phyloP scores from a whole-genome alignment of 768 basidiomycete species.

The Gloeopeniophorella convolvens region DNA sequence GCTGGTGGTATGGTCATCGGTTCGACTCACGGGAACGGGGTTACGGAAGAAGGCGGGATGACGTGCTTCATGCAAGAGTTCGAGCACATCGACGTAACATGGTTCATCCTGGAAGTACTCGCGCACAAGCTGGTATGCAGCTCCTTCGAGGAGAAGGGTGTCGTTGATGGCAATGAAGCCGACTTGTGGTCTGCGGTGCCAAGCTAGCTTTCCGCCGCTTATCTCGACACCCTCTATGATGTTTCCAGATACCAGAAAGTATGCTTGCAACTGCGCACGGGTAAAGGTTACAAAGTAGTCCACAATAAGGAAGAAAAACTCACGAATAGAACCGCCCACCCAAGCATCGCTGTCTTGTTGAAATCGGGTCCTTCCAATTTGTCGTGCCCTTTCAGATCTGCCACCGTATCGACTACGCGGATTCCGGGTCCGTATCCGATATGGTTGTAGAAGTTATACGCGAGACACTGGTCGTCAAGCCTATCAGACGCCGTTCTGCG shows the following conservation, averaged over 20 bases:
- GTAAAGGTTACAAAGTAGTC: neutral
- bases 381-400: slow-evolving; percentile 73
- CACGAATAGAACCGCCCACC: slow-evolving; percentile 94
- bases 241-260: slow-evolving; percentile 93
- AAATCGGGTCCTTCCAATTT: slow-evolving; percentile 79
- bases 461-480: slow-evolving; percentile 51
- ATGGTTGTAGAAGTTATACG: slow-evolving; percentile 90
- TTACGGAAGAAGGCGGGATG: slow-evolving; percentile 11
- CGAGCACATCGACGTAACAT: slow-evolving; percentile 86
- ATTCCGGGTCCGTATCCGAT: slow-evolving; percentile 95
- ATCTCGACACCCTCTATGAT: slow-evolving; percentile 95
- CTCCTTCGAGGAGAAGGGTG: slow-evolving; percentile 88
- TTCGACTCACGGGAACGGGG: slow-evolving; percentile 1
- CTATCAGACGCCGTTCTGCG: slow-evolving; percentile 7
- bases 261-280: slow-evolving; percentile 76
- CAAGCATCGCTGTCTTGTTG: slow-evolving; percentile 77
- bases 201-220: slow-evolving; percentile 89
- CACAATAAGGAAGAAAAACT: slow-evolving; percentile 27
- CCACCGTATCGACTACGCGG: slow-evolving; percentile 87
- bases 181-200: slow-evolving; percentile 69
- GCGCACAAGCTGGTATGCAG: slow-evolving; percentile 88
- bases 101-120: slow-evolving; percentile 71
- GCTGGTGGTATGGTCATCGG: neutral
- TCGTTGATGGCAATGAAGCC: slow-evolving; percentile 93
- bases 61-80: slow-evolving; percentile 81